These are phyloP conservation scores for Paraphoma chrysanthemicola DNA, from an alignment of 2,329 filamentous ascomycete species.

Conservation along the genomic window DNA sequence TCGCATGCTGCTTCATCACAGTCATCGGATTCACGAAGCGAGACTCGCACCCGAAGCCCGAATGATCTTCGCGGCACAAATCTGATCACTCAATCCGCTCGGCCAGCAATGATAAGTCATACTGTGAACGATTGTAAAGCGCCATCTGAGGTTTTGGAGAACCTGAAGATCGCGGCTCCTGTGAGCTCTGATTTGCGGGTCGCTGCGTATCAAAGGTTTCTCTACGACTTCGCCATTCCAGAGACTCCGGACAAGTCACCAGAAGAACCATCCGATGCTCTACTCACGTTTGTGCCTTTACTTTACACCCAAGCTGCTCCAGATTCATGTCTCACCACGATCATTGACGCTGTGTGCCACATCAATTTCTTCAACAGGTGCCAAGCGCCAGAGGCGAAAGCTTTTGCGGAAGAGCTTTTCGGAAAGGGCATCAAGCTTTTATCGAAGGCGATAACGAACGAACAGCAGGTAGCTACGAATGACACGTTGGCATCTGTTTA, in stretches of 20 bases:
- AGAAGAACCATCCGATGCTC: slow-evolving; percentile 26
- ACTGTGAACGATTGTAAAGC: too few species aligned
- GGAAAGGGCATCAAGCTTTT: slow-evolving; percentile 30
- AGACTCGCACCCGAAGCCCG: too few species aligned
- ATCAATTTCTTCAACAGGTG: slow-evolving; percentile 36
- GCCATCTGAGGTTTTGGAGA: background rate
- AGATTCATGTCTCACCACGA: slow-evolving; percentile 30
- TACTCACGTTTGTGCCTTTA: slow-evolving; percentile 36
- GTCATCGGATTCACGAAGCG: too few species aligned
- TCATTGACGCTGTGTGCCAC: slow-evolving; percentile 35
- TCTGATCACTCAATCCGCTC: too few species aligned
- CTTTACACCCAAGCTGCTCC: slow-evolving; percentile 28
- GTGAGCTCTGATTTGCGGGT: slow-evolving; percentile 25
- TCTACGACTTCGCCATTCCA: slow-evolving; percentile 40
- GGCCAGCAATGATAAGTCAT: too few species aligned
- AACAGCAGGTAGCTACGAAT: slow-evolving; percentile 26
- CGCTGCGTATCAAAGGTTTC: slow-evolving; percentile 38
- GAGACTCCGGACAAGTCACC: slow-evolving; percentile 21
- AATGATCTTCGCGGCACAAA: too few species aligned
- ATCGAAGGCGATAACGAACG: slow-evolving; percentile 30
- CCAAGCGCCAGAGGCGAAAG: slow-evolving; percentile 27
- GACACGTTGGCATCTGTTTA: slow-evolving; percentile 34
- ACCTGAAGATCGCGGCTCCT: slow-evolving; percentile 17
- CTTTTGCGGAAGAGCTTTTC: slow-evolving; percentile 29
- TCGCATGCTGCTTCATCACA: background rate